Conservation (phyloP, 495 filamentous ascomycete genomes). For the Aspergillus ostianus region DNA sequence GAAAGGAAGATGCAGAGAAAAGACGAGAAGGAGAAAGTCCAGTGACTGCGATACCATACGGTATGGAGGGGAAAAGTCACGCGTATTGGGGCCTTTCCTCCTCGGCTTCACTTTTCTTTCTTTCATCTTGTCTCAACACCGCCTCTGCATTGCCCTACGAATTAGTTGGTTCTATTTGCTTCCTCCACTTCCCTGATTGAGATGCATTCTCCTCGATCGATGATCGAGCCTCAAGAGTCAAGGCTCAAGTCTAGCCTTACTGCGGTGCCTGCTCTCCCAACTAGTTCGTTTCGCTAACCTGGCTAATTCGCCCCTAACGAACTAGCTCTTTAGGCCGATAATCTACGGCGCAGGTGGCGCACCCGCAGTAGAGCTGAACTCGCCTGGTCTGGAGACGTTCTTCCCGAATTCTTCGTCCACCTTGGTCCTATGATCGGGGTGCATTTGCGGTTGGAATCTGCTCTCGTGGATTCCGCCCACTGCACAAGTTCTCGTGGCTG, state of each 20-base stretch:
- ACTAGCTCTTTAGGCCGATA: conserved; percentile 13
- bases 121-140: neutral
- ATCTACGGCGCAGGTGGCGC: conserved; percentile 27
- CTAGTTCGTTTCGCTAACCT: neutral
- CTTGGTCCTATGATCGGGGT: conserved; percentile 17
- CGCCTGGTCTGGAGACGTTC: conserved; percentile 17
- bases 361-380: conserved; percentile 35
- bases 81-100: neutral
- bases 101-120: neutral
- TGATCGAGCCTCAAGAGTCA: conserved; percentile 16
- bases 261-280: conserved; percentile 5
- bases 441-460: conserved; percentile 5
- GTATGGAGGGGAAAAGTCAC: neutral
- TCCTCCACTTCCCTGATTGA: neutral
- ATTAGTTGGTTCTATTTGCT: too few relatives aligned
- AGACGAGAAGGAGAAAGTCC: neutral
- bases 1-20: too few relatives aligned
- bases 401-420: conserved; percentile 16
- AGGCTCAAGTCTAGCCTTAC: conserved; percentile 21
- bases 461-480: conserved; percentile 17
- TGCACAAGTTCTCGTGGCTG: conserved; percentile 29
- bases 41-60: neutral
- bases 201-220: conserved; percentile 1
- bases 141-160: too few relatives aligned
- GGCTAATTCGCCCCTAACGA: conserved; percentile 19